Percentiles rank a stretch among this genome's conserved stretches.
phyloP scores from a whole-genome alignment of 495 filamentous ascomycete species.

The Annulohypoxylon moriforme region DNA sequence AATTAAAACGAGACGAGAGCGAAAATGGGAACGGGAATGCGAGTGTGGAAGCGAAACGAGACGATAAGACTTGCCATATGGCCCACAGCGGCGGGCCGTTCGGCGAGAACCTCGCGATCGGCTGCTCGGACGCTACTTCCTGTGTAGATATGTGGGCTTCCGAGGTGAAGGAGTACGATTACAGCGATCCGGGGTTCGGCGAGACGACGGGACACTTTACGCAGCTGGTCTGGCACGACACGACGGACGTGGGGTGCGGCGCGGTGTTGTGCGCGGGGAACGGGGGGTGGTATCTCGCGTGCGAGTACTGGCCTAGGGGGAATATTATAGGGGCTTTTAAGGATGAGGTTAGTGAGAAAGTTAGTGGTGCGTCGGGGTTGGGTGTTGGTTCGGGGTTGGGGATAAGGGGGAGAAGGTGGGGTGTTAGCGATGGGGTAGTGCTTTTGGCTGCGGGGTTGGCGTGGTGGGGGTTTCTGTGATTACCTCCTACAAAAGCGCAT shows the following conservation, averaged over 20 bases:
- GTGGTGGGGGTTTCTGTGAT: constrained; percentile 26
- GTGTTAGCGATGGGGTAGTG: neutral
- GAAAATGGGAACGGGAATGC: constrained; percentile 53
- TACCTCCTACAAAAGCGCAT: too few relatives aligned
- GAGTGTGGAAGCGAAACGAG: constrained; percentile 33
- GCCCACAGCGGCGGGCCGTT: constrained; percentile 73
- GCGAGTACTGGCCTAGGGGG: constrained; percentile 80
- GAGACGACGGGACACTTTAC: constrained; percentile 85
- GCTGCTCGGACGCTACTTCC: constrained; percentile 68
- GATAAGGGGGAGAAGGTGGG: neutral
- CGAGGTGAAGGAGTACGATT: constrained; percentile 72
- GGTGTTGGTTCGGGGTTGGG: neutral
- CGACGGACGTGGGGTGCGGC: constrained; percentile 76
- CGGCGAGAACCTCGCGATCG: constrained; percentile 83
- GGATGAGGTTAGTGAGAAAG: constrained; percentile 59
- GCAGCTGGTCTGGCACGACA: constrained; percentile 83
- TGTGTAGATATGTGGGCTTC: constrained; percentile 75
- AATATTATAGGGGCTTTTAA: constrained; percentile 73
- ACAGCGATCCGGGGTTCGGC: constrained; percentile 62
- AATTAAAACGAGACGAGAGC: neutral
- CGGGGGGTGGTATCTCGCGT: constrained; percentile 78
- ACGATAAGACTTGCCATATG: constrained; percentile 68
- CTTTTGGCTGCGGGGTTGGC: neutral
- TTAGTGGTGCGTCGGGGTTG: constrained; percentile 6
- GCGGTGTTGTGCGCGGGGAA: constrained; percentile 65